Conservation (phyloP, 768 basidiomycete genomes). For the Lactarius evosmus region DNA sequence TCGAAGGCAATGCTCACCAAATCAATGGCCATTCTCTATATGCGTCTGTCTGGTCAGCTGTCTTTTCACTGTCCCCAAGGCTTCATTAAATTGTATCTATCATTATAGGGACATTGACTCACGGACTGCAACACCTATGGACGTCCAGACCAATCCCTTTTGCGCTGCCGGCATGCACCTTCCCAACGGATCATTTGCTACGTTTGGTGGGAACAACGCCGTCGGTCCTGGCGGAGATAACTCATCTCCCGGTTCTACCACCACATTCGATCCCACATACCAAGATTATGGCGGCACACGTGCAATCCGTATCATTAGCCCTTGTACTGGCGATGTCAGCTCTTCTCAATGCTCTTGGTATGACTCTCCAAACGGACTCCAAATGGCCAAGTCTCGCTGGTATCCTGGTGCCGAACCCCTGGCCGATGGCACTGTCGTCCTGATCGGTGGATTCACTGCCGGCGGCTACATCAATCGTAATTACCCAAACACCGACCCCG, state of each 20-base stretch:
- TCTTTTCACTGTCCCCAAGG: neutral
- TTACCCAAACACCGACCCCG: constrained; percentile 63
- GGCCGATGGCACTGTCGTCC: constrained; percentile 70
- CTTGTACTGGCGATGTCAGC: constrained; percentile 55
- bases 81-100: neutral
- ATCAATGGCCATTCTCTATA: constrained; percentile 72
- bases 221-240: constrained; percentile 61
- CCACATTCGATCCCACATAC: constrained; percentile 62
- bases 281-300: constrained; percentile 77
- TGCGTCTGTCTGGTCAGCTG: constrained; percentile 61
- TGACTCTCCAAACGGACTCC: constrained; percentile 57
- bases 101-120: constrained; percentile 56
- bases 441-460: constrained; percentile 78
- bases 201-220: constrained; percentile 78
- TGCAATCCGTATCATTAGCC: constrained; percentile 77
- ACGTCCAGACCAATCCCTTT: constrained; percentile 69
- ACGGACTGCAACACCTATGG: constrained; percentile 61
- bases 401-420: constrained; percentile 74
- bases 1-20: constrained; percentile 66
- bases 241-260: constrained; percentile 43
- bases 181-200: constrained; percentile 71
- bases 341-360: constrained; percentile 65
- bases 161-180: constrained; percentile 82
- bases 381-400: constrained; percentile 72
- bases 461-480: constrained; percentile 82